phyloP scores from a whole-genome alignment of 2,329 filamentous ascomycete genomes.

The Xylaria sp. region DNA sequence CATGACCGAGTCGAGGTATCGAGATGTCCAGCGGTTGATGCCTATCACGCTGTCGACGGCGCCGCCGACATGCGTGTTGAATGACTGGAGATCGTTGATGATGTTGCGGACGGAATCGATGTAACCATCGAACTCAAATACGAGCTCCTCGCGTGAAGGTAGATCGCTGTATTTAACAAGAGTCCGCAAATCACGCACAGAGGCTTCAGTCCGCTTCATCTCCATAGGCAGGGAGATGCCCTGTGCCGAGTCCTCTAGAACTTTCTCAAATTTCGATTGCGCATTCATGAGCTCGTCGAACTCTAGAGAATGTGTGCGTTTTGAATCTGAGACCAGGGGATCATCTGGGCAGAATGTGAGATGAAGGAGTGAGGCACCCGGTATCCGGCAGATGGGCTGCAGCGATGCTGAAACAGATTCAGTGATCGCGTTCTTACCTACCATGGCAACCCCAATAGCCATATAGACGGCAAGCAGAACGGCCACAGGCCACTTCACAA shows the following conservation, averaged over 20 bases:
- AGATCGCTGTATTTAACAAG: constrained; percentile 77
- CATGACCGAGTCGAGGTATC: constrained; percentile 72
- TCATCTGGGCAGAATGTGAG: constrained; percentile 69
- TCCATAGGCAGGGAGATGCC: constrained; percentile 76
- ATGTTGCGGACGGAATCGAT: constrained; percentile 73
- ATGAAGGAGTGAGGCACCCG: constrained; percentile 68
- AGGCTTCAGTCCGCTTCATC: constrained; percentile 80
- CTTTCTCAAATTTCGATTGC: constrained; percentile 79
- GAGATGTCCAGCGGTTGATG: constrained; percentile 79
- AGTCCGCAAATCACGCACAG: constrained; percentile 77
- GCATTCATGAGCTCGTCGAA: constrained; percentile 80
- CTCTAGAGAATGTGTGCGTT: constrained; percentile 58
- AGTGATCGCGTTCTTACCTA: constrained; percentile 70
- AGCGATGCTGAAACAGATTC: constrained; percentile 69
- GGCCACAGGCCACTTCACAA: constrained; percentile 72
- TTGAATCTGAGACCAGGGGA: background rate
- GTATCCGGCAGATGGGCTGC: constrained; percentile 75
- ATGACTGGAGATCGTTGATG: constrained; percentile 73
- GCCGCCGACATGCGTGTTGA: constrained; percentile 79
- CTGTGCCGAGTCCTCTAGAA: constrained; percentile 73
- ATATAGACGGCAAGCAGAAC: constrained; percentile 70
- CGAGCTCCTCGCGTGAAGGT: constrained; percentile 73
- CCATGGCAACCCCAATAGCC: constrained; percentile 65
- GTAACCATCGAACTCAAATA: constrained; percentile 80
- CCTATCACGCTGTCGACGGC: constrained; percentile 79